Base-by-base conservation (phyloP, 129 eudicot species). In the Calendula officinalis region DNA sequence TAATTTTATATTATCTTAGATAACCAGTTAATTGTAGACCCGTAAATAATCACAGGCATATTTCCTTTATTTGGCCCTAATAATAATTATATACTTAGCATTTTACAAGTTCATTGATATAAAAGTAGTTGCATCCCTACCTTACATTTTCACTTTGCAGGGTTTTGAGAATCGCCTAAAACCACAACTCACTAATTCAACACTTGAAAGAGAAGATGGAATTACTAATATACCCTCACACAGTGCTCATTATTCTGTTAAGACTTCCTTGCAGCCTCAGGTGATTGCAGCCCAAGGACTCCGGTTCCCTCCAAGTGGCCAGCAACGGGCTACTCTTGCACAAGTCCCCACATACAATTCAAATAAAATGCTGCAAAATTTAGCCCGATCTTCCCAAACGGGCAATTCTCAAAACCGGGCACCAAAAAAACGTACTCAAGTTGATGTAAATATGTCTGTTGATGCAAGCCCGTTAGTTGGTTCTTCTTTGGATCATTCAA, bases 161-260 rank as follows among this genome's bases (percentile, higher is more conserved):
- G 90, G 78, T 63, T 64, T 69, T 30, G 84, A 75, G 33, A 75
- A 72, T 36, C 69, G 56, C 44, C 49, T 68, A 48, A 70, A 67
- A 51, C 67, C 79, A 53, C 86, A 62, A 74, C 77, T 76, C 16
- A 13, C 54, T 37, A 71, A 14, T 22, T 64, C 73, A 51, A 78
- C 61, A 71, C 55, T 44, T 59, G 84, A 78, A 39, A 80, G 78
- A 63, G 96, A 85, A 66, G 68, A n/a, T n/a, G n/a, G n/a, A n/a
- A n/a, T n/a, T n/a, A n/a, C n/a, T n/a, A n/a, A n/a, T n/a, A n/a
- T n/a, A n/a, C n/a, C n/a, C n/a, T n/a, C n/a, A n/a, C n/a, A n/a
- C n/a, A n/a, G n/a, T n/a, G n/a, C n/a, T n/a, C n/a, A n/a, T n/a
- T n/a, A n/a, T n/a, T 50, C 76, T 51, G 43, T 56, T 22, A 81